phyloP scores from a whole-genome alignment of 139 green algal genomes.

The Coelastrella sp. region DNA sequence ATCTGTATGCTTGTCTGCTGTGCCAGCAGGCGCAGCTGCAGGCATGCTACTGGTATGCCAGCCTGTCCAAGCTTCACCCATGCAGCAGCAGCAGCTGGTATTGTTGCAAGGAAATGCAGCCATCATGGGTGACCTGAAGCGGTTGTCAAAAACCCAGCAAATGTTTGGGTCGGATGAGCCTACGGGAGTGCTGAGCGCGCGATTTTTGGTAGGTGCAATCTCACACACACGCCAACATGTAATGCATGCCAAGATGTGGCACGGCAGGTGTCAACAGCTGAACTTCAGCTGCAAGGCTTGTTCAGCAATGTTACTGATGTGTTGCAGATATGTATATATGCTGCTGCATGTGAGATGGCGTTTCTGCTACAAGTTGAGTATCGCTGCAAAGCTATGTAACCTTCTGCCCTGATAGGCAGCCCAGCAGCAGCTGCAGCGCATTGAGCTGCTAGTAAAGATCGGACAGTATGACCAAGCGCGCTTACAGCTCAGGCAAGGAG shows the following conservation, averaged over 20 bases:
- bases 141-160: not conserved
- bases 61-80: slow-evolving; percentile 4
- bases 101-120: slow-evolving; percentile 29
- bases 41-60: slow-evolving; percentile 14
- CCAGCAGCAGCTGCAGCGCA: slow-evolving; percentile 30
- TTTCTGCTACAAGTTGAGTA: no score
- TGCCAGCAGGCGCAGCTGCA: no score
- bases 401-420: not conserved
- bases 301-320: not conserved
- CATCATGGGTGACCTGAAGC: not conserved
- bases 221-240: no score
- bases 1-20: no score
- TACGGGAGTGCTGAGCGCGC: not conserved
- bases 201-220: slow-evolving; percentile 9
- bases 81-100: slow-evolving; percentile 21
- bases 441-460: slow-evolving; percentile 48
- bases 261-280: not conserved
- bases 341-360: no score
- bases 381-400: not conserved
- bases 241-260: not conserved
- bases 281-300: not conserved
- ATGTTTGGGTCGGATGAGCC: slow-evolving; percentile 11
- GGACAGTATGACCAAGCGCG: slow-evolving; percentile 45
- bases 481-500: slow-evolving; percentile 29
- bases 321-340: no score